Evolutionary conservation across 177 flowering plant genomes (phyloP).

Genomic region (Vitis hybrid): DNA sequence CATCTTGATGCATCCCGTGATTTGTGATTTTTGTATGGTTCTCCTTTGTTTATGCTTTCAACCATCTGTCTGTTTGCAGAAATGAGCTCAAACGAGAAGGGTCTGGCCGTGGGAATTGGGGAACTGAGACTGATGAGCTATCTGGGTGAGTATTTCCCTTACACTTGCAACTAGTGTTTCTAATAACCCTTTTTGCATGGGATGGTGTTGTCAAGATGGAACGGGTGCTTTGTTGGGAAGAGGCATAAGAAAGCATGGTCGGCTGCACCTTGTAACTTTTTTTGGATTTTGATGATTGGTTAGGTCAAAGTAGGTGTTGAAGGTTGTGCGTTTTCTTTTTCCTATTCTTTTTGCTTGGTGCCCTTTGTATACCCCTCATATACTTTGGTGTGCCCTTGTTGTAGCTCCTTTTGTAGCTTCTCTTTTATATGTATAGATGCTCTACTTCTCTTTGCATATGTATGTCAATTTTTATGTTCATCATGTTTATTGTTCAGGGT

Average conservation of each 20-base stretch:
- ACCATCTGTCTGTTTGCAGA: constrained; percentile 27
- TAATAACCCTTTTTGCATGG: not conserved
- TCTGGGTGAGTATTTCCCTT: constrained; percentile 31
- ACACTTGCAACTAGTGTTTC: not conserved
- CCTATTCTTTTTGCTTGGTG: too few relatives aligned
- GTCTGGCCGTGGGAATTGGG: constrained; percentile 72
- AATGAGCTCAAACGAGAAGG: constrained; percentile 78
- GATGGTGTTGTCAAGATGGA: too few relatives aligned
- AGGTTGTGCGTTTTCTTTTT: too few relatives aligned
- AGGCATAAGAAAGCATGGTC: too few relatives aligned
- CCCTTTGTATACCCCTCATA: too few relatives aligned
- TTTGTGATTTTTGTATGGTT: not conserved
- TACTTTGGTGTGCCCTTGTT: too few relatives aligned
- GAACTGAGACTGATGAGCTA: constrained; percentile 50
- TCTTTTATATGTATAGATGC: not conserved
- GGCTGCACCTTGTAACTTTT: too few relatives aligned
- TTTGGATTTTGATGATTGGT: too few relatives aligned
- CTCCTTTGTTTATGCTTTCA: not conserved
- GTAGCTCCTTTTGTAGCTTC: not conserved
- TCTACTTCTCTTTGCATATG: not conserved
- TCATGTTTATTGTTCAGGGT: constrained; percentile 24
- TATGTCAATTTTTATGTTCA: not conserved
- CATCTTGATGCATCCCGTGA: not conserved
- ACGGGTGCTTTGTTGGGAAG: too few relatives aligned
- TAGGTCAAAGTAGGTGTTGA: too few relatives aligned